phyloP scores from a whole-genome alignment of 2,329 filamentous ascomycete genomes.

The Volutella citrinella region DNA sequence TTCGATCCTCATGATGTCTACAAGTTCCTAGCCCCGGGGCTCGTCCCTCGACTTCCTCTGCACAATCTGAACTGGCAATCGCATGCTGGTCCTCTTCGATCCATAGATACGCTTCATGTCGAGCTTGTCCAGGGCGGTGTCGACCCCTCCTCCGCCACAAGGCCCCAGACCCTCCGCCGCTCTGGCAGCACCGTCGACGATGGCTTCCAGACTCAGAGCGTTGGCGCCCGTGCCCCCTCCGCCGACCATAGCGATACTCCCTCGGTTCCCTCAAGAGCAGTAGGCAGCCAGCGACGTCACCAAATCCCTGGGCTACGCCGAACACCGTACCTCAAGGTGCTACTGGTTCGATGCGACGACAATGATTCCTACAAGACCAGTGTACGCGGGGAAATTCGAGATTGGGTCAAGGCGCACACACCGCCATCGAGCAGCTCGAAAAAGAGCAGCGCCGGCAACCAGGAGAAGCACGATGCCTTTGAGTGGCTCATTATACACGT shows the following conservation, averaged over 20 bases:
- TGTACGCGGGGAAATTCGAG: constrained; percentile 73
- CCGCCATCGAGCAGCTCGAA: constrained; percentile 55
- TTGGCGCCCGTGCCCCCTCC: constrained; percentile 40
- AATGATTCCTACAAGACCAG: constrained; percentile 88
- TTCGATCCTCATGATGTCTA: constrained; percentile 90
- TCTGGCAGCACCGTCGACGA: constrained; percentile 45
- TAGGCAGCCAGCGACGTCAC: constrained; percentile 63
- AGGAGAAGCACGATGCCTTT: constrained; percentile 93
- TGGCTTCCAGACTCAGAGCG: constrained; percentile 58
- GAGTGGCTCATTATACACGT: constrained; percentile 96
- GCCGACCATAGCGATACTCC: constrained; percentile 37
- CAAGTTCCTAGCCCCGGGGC: constrained; percentile 72
- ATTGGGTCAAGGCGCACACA: constrained; percentile 84
- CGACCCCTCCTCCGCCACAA: constrained; percentile 38
- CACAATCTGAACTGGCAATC: constrained; percentile 97
- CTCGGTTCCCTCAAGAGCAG: constrained; percentile 29
- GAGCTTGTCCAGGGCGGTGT: constrained; percentile 70
- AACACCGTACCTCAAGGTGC: constrained; percentile 90
- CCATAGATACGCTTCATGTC: constrained; percentile 89
- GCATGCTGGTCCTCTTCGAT: constrained; percentile 82
- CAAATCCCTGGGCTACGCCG: constrained; percentile 92
- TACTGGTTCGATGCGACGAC: constrained; percentile 89
- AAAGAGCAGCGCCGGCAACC: constrained; percentile 57
- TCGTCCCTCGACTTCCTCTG: constrained; percentile 77
- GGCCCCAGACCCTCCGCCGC: constrained; percentile 27